Evolutionary conservation across 2,329 filamentous ascomycete genomes (phyloP).

Genomic region (Apiospora pterosperma): DNA sequence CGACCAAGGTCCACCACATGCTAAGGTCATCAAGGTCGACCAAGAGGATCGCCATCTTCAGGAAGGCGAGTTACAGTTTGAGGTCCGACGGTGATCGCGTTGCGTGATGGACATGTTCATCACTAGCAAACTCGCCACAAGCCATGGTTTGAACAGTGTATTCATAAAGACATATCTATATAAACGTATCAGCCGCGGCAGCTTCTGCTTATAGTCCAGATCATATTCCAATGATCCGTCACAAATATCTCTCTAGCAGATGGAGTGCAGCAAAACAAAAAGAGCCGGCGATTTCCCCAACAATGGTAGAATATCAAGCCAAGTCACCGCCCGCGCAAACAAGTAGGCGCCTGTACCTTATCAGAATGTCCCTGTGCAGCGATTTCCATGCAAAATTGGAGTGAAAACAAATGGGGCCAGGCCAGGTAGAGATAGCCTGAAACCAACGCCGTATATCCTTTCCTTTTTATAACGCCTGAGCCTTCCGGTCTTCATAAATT

Average conservation of each 20-base stretch:
- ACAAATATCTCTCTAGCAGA: neutral
- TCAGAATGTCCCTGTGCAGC: neutral
- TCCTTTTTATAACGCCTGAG: conserved; percentile 1
- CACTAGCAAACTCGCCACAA: neutral
- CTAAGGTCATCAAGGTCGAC: conserved; percentile 72
- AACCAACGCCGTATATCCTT: neutral
- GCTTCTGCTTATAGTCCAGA: neutral
- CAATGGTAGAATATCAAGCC: neutral
- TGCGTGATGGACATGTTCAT: neutral
- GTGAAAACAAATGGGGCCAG: neutral
- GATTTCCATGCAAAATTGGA: neutral
- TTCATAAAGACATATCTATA: neutral
- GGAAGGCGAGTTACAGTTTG: conserved; percentile 66
- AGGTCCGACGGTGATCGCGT: conserved; percentile 43
- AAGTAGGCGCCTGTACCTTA: neutral
- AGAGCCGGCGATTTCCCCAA: neutral
- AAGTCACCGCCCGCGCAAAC: neutral
- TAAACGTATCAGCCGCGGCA: neutral
- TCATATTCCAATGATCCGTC: neutral
- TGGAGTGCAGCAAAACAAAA: neutral
- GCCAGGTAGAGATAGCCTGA: neutral
- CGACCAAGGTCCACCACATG: conserved; percentile 67
- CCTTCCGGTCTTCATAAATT: neutral
- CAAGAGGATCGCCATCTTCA: conserved; percentile 62
- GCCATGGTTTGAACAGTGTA: neutral